Conservation (phyloP, 768 basidiomycete species). For the Peribolospora baueri region DNA sequence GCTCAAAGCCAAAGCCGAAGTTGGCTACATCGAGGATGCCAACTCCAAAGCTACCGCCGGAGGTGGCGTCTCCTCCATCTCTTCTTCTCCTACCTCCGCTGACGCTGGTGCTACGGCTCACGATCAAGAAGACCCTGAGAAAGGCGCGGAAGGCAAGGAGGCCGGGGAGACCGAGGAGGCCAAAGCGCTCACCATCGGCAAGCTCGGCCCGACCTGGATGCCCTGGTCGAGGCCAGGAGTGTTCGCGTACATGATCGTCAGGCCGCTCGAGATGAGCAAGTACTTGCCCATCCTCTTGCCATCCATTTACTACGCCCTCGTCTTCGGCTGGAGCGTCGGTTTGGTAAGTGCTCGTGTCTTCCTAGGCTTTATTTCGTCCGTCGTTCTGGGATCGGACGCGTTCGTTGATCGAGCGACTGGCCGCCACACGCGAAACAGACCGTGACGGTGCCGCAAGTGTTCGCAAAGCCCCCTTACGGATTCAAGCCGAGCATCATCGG, state of each 20-base stretch:
- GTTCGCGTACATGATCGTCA: constrained; percentile 4
- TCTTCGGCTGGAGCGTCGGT: constrained; percentile 11
- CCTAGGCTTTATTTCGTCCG: neutral
- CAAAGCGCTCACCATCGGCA: neutral
- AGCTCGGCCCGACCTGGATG: constrained; percentile 11
- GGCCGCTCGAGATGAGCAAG: constrained; percentile 9
- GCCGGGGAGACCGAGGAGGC: neutral
- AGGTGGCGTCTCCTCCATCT: neutral
- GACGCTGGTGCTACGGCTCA: no score
- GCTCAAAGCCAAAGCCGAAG: neutral
- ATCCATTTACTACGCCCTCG: constrained; percentile 11
- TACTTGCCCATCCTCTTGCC: constrained; percentile 9
- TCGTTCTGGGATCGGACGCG: neutral
- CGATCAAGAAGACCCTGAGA: neutral
- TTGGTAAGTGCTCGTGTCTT: neutral
- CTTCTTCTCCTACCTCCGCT: no score
- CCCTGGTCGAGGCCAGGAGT: constrained; percentile 13
- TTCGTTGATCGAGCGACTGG: constrained; percentile 1
- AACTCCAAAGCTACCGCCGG: neutral
- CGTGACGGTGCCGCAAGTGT: constrained; percentile 10
- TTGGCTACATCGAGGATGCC: neutral
- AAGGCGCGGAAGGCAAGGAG: no score
- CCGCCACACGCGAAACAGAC: constrained; percentile 1
- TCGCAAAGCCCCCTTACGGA: constrained; percentile 10
- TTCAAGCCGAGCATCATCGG: constrained; percentile 10